Base-by-base conservation (phyloP, 768 basidiomycete genomes). In the Lactarius hengduanensis region DNA sequence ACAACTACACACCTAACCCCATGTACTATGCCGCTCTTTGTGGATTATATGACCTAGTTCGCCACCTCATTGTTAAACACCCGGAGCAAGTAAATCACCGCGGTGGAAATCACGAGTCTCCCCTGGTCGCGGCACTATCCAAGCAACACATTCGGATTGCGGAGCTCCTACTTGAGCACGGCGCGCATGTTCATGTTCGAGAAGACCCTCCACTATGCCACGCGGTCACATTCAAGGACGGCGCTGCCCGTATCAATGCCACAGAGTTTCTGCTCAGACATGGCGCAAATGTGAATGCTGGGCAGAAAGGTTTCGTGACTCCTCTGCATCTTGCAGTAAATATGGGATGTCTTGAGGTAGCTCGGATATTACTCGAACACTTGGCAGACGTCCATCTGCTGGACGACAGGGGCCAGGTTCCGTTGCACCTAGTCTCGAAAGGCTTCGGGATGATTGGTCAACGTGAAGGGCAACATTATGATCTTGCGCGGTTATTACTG, bases 241-340 rank as follows among this genome's bases (percentile, higher is more conserved):
- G 13, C 5, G n/a, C 22, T 22, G n/a, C 22, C 47, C 22, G 47
- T 22, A 22, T 50, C n/a, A 7, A 50, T n/a, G 47, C 47, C 47
- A n/a, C 22, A 4, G 11, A 2, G 4, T 50, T 50, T 22, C 22
- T 50, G 1, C 47, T 50, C 22, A 22, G 47, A 50, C 47, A 50
- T 13, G 47, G 47, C 10, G 47, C 47, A 22, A 0, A 13, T 26
- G 47, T 50, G 22, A 50, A 50, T 13, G 47, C 47, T 13, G 22
- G 7, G 2, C 1, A 0, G 10, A 1, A 4, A 0, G 13, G 0
- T 22, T n/a, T 50, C 47, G 1, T 4, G 4, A 50, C n/a, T 22
- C 47, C 47, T 10, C 47, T 50, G n/a, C 47, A 50, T 50, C 0
- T 22, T 4, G 47, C 47, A 50, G 47, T 22, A 6, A 0, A 3